Conservation (phyloP, 805 yeast genomes). For the Saccharomycopsis guyanensis region DNA sequence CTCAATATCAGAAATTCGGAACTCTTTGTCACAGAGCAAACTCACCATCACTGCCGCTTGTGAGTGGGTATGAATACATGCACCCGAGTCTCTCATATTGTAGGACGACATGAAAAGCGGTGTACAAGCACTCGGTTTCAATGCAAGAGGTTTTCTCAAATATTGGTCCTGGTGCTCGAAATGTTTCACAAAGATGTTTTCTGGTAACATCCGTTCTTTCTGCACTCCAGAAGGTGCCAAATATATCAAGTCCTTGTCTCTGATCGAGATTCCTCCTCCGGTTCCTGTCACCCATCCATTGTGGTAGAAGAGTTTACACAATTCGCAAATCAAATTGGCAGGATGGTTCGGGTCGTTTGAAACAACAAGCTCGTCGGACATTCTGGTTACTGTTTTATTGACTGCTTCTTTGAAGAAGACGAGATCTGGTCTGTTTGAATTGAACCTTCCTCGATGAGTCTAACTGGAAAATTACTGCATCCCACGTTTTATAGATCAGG, state of each 20-base stretch:
- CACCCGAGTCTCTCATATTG: slow-evolving; percentile 66
- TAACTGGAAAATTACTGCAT: no score
- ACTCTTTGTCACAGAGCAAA: slow-evolving; percentile 59
- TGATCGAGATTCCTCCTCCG: slow-evolving; percentile 88
- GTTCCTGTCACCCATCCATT: slow-evolving; percentile 94
- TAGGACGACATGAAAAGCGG: slow-evolving; percentile 77
- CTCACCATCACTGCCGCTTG: slow-evolving; percentile 81
- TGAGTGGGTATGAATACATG: slow-evolving; percentile 93
- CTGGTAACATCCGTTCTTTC: slow-evolving; percentile 78
- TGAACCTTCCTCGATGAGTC: no score
- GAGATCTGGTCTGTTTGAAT: no score
- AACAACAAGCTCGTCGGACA: slow-evolving; percentile 27
- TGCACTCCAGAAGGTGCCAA: slow-evolving; percentile 96
- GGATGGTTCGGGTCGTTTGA: slow-evolving; percentile 60
- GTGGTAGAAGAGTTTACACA: slow-evolving; percentile 68
- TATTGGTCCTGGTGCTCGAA: slow-evolving; percentile 34
- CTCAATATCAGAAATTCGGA: slow-evolving; percentile 73
- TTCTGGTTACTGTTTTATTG: no score
- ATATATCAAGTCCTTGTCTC: slow-evolving; percentile 49
- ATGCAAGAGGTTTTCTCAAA: slow-evolving; percentile 51
- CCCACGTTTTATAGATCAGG: slow-evolving; percentile 1
- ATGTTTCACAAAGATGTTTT: slow-evolving; percentile 60
- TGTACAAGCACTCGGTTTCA: slow-evolving; percentile 90
- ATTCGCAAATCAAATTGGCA: slow-evolving; percentile 74
- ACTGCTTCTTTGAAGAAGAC: no score